Base-by-base conservation (phyloP, 768 basidiomycete species). In the Mycena filopes region DNA sequence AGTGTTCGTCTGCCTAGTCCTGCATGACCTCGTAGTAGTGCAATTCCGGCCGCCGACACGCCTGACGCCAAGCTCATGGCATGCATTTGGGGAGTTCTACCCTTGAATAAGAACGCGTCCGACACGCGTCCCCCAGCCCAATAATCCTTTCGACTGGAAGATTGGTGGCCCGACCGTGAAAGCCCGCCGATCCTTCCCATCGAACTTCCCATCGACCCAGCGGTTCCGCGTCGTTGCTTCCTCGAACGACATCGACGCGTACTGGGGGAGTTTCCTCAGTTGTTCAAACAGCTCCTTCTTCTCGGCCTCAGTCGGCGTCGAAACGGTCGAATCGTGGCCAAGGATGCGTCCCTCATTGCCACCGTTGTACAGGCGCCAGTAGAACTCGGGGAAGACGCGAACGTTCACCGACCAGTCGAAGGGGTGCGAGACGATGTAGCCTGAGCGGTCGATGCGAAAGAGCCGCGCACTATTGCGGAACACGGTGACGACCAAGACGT, bases 361-460 rank as follows among this genome's bases (percentile, higher is more conserved):
- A 15, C 61, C 61, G 33, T 41, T 46, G 38, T 55, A 63, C n/a
- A 63, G 53, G 23, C 61, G 61, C 61, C 61, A 63, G 26, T 40
- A 55, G 46, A 63, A 63, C 29, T 63, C 61, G 38, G 61, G 61
- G 53, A 63, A 63, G 16, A 63, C 38, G 6, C 16, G 13, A 5
- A 6, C 10, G 7, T 50, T 18, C 8, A 15, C 23, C 47, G 55
- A 38, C 63, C 63, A 64, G 55, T 64, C 49, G 31, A 64, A 64
- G 16, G 47, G 9, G n/a, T 51, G 26, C 11, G 55, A 50, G 40
- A 51, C 47, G 36, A 64, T 64, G 38, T 42, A 64, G 13, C 63
- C 63, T 15, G 63, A 50, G 21, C 46, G 63, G 21, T 64, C 63
- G n/a, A 64, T 55, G 9, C 63, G 63, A 21, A 64, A 51, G 15